Conservation (phyloP, 2,329 filamentous ascomycete species). For the Chalaropsis thielavioides region DNA sequence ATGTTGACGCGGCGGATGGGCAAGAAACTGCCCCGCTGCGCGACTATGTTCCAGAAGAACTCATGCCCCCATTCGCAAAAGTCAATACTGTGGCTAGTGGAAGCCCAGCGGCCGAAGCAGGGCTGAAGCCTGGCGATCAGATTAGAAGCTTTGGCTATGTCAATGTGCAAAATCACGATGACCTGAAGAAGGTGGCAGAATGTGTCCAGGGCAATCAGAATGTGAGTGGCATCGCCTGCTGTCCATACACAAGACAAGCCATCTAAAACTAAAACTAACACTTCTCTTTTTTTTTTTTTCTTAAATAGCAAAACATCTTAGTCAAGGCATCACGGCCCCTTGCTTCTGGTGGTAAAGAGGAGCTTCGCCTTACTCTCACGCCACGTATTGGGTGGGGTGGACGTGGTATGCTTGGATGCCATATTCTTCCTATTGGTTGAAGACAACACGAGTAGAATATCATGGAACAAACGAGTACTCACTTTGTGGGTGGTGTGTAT, state of each 20-base stretch:
- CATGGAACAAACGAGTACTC: not conserved
- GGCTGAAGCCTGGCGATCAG: slow-evolving; percentile 64
- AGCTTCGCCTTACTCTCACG: slow-evolving; percentile 57
- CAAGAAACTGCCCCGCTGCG: slow-evolving; percentile 3
- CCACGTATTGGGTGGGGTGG: slow-evolving; percentile 81
- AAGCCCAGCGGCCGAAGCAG: slow-evolving; percentile 72
- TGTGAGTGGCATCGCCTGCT: slow-evolving; percentile 39
- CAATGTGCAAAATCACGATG: slow-evolving; percentile 73
- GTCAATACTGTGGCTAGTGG: slow-evolving; percentile 67
- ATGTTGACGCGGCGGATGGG: not conserved
- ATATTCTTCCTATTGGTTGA: slow-evolving; percentile 54
- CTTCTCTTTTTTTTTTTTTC: slow-evolving; percentile 4
- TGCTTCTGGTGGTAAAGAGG: slow-evolving; percentile 31
- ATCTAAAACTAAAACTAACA: not conserved
- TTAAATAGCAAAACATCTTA: slow-evolving; percentile 47
- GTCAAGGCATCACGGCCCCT: slow-evolving; percentile 48
- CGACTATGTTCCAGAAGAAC: slow-evolving; percentile 12
- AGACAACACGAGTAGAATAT: not conserved
- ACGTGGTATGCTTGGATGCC: slow-evolving; percentile 76
- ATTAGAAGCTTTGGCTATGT: slow-evolving; percentile 77
- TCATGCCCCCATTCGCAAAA: slow-evolving; percentile 59
- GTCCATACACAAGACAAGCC: not conserved
- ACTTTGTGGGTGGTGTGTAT: not conserved
- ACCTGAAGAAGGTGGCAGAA: slow-evolving; percentile 72
- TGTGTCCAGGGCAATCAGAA: slow-evolving; percentile 81